Conservation (phyloP, 1,284 basidiomycete genomes). For the Ceratobasidium sp. region DNA sequence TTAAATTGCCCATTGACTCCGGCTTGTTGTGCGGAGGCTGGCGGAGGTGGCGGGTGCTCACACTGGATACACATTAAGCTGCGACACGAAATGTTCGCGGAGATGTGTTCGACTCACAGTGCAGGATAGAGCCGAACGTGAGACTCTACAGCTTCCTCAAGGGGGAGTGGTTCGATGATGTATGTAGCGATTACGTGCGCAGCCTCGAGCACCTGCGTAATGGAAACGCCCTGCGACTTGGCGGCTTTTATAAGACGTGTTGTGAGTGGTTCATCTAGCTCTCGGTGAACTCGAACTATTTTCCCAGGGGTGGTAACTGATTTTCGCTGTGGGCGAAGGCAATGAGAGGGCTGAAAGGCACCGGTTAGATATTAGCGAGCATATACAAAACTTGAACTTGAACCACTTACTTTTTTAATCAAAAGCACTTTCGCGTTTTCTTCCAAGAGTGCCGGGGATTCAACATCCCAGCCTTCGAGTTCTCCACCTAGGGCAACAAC, state of each 20-base stretch:
- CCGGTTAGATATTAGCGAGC: no score
- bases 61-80: background rate
- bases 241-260: constrained; percentile 6
- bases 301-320: constrained; percentile 22
- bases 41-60: constrained; percentile 35
- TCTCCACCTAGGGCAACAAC: constrained; percentile 20
- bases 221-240: background rate
- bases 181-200: constrained; percentile 26
- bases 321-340: constrained; percentile 24
- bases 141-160: background rate
- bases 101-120: background rate
- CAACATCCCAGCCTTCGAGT: constrained; percentile 9
- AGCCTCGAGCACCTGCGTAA: constrained; percentile 25
- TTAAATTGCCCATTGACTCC: constrained; percentile 22
- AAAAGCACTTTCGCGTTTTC: background rate
- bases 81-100: background rate
- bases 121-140: constrained; percentile 1
- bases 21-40: constrained; percentile 20
- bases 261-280: constrained; percentile 13
- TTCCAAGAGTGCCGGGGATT: constrained; percentile 9
- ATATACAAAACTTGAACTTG: no score
- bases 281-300: constrained; percentile 20
- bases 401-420: constrained; percentile 9
- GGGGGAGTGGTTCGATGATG: constrained; percentile 15
- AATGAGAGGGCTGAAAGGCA: constrained; percentile 32